A percentile compares a stretch with the other conserved stretches of the same genome.
Evolutionary conservation across 768 basidiomycete genomes (phyloP).

Genomic region (Boletus rubescentipes): DNA sequence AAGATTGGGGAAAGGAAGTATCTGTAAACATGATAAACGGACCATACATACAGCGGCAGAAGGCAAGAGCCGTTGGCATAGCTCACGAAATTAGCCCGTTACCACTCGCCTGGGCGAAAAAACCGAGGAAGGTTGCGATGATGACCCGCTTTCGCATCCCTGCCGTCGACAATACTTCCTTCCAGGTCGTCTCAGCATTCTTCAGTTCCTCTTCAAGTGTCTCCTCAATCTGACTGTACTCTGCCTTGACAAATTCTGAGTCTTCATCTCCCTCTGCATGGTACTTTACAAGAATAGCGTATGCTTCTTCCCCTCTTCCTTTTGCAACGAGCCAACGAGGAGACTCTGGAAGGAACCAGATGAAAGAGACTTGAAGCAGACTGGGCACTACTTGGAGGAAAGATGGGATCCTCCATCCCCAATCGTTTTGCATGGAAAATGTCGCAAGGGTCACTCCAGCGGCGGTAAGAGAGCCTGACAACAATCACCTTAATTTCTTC

Average conservation of each 20-base stretch:
- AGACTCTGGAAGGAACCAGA: conserved; percentile 60
- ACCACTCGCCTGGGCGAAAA: conserved; percentile 13
- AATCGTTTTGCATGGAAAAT: conserved; percentile 54
- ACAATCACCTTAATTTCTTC: no score
- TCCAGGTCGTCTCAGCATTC: background rate
- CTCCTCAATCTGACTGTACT: conserved; percentile 55
- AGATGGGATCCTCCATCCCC: conserved; percentile 64
- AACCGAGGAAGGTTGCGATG: conserved; percentile 6
- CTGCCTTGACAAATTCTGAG: conserved; percentile 56
- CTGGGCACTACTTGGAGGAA: conserved; percentile 58
- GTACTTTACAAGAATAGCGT: conserved; percentile 49
- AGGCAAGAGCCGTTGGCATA: no score
- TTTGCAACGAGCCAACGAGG: conserved; percentile 63
- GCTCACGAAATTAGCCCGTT: conserved; percentile 10
- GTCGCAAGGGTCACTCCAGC: conserved; percentile 68
- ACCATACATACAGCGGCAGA: fast-evolving
- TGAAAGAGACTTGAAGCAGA: conserved; percentile 51
- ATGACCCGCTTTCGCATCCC: conserved; percentile 20
- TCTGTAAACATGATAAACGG: background rate
- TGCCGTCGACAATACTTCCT: background rate
- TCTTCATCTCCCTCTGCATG: conserved; percentile 56
- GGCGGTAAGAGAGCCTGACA: no score
- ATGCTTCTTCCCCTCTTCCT: conserved; percentile 50
- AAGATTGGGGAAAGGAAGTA: conserved; percentile 13
- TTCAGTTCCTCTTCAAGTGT: conserved; percentile 40